Evolutionary conservation across 2,329 filamentous ascomycete genomes (phyloP).

Genomic region (Pezicula neosporulosa): DNA sequence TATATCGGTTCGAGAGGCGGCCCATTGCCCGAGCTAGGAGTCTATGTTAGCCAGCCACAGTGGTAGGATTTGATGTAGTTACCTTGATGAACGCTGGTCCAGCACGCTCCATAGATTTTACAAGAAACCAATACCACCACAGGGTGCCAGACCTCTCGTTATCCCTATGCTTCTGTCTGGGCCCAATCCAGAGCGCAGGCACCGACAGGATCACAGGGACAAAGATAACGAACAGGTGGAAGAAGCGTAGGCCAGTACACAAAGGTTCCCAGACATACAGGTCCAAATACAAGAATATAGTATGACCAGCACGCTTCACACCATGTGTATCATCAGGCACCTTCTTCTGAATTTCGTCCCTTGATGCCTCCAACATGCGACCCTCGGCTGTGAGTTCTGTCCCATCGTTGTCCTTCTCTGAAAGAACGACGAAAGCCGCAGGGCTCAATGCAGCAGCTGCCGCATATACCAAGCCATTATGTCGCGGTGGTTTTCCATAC

Average conservation of each 20-base stretch:
- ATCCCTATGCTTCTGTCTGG: slow-evolving; percentile 57
- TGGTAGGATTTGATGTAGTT: slow-evolving; percentile 14
- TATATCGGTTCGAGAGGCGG: slow-evolving; percentile 91
- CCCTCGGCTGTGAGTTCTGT: slow-evolving; percentile 70
- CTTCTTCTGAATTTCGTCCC: slow-evolving; percentile 70
- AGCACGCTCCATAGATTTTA: slow-evolving; percentile 84
- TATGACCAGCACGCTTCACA: slow-evolving; percentile 53
- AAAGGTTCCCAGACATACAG: slow-evolving; percentile 78
- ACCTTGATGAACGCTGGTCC: slow-evolving; percentile 98
- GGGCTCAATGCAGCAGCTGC: slow-evolving; percentile 41
- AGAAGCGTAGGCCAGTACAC: slow-evolving; percentile 81
- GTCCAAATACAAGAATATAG: slow-evolving; percentile 65
- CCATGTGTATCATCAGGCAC: slow-evolving; percentile 61
- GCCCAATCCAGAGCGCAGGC: slow-evolving; percentile 78
- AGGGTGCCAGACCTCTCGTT: slow-evolving; percentile 78
- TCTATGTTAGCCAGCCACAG: slow-evolving; percentile 14
- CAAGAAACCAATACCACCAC: slow-evolving; percentile 93
- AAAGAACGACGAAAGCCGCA: slow-evolving; percentile 53
- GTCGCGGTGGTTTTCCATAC: slow-evolving; percentile 13
- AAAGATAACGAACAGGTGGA: slow-evolving; percentile 85
- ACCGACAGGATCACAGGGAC: slow-evolving; percentile 81
- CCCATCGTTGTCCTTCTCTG: slow-evolving; percentile 49
- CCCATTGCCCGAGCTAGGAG: slow-evolving; percentile 87
- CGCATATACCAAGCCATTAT: slow-evolving; percentile 16
- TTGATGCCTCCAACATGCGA: slow-evolving; percentile 82